phyloP scores from a whole-genome alignment of 192 early-diverging fungal genomes.

The Mortierella antarctica region DNA sequence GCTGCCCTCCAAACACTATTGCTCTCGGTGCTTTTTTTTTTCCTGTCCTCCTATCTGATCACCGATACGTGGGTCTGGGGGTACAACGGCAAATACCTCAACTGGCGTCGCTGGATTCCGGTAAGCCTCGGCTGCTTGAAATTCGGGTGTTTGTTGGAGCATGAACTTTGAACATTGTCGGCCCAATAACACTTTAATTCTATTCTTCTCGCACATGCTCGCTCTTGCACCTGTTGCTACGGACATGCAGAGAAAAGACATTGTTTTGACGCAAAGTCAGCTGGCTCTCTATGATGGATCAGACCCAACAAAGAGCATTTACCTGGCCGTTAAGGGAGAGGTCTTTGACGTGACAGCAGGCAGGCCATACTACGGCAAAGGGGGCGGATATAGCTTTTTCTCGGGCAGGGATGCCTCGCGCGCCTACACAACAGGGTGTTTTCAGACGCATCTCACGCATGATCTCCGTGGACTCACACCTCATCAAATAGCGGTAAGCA shows the following conservation, averaged over 20 bases:
- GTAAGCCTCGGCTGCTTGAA: constrained; percentile 39
- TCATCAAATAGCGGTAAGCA: constrained; percentile 76
- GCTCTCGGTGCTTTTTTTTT: constrained; percentile 53
- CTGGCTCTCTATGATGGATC: constrained; percentile 87
- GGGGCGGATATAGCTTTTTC: constrained; percentile 88
- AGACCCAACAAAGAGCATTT: constrained; percentile 83
- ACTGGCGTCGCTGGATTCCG: constrained; percentile 77
- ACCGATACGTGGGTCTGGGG: constrained; percentile 86
- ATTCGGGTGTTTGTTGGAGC: not conserved
- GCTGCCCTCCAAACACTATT: constrained; percentile 27
- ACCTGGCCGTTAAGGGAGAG: constrained; percentile 92
- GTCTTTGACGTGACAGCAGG: constrained; percentile 94
- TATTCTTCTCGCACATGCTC: not conserved
- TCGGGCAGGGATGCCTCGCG: constrained; percentile 92
- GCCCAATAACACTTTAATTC: not conserved
- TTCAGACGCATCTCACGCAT: constrained; percentile 91
- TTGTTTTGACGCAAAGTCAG: constrained; percentile 80
- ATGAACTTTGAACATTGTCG: not conserved
- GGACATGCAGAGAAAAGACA: constrained; percentile 57
- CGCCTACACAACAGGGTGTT: constrained; percentile 96
- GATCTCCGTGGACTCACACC: constrained; percentile 88
- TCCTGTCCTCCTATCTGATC: constrained; percentile 71
- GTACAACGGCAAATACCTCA: constrained; percentile 75
- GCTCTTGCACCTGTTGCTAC: not conserved
- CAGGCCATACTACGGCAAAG: constrained; percentile 77